phyloP scores from a whole-genome alignment of 306 rosid genomes.

The Vigna reflexopilosa region DNA sequence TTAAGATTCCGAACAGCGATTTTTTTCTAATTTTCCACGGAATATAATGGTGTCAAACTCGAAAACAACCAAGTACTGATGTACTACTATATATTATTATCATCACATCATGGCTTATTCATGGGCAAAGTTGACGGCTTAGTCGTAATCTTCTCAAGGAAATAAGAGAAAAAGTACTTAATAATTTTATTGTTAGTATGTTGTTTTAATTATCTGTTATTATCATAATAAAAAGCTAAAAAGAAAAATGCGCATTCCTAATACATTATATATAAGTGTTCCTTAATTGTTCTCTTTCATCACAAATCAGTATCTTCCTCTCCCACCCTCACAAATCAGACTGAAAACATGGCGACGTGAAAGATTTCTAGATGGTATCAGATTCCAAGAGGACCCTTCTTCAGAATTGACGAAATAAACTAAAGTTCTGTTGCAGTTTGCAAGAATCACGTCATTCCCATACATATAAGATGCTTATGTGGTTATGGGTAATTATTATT shows the following conservation, averaged over 20 bases:
- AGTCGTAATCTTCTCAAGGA: background rate
- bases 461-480: background rate
- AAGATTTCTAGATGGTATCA: constrained; percentile 30
- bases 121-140: constrained; percentile 33
- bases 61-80: background rate
- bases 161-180: too few species aligned
- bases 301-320: too few species aligned
- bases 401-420: constrained; percentile 21
- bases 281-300: too few species aligned
- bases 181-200: too few species aligned
- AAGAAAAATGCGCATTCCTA: too few species aligned
- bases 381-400: constrained; percentile 43
- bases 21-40: background rate
- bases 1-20: constrained; percentile 25
- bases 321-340: background rate
- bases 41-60: background rate
- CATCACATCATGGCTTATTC: background rate
- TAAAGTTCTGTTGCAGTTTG: constrained; percentile 3
- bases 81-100: background rate
- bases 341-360: background rate
- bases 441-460: constrained; percentile 27
- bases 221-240: too few species aligned
- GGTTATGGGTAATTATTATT: background rate
- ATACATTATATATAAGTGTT: too few species aligned
- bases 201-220: too few species aligned